Evolutionary conservation across 2,329 filamentous ascomycete genomes (phyloP), one percentile per base, ranked within the genome.

Genomic region (Venturia carpophila): DNA sequence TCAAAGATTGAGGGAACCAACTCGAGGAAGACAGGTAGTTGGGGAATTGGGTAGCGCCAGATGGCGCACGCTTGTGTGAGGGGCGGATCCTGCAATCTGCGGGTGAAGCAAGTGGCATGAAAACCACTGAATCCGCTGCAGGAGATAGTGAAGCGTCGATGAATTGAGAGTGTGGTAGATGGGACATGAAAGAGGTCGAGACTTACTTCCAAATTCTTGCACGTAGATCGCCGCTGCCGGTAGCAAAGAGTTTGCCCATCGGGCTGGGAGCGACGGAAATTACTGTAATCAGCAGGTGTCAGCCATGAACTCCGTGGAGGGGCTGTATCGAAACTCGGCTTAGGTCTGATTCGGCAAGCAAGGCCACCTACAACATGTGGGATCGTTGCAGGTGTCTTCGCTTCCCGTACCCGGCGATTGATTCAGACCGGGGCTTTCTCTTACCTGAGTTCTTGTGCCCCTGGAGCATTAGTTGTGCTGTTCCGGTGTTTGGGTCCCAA

Each of bases 241-340:
- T 99, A 49, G 94, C 94, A 74, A 99, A 99, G 74, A 91, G 88
- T 68, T 87, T 86, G 66, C 92, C 92, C 45, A 85, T 87, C 19
- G 94, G 94, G 76, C 92, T 96, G 27, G 94, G 94, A 1, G 94
- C 93, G 63, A 99, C 94, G 2, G 92, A 97, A 72, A 97, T 97
- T 71, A 99, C 94, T 86, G 70, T 64, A 67, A 52, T 10, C n/a
- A 43, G 52, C 61, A 66, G 67, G 37, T 65, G 62, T 60, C 34
- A 66, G 61, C 63, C 13, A 6, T 27, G 27, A 34, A 60, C 45
- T 63, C 43, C 2, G 30, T 34, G 30, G 30, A 19, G 1, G 30
- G 37, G 21, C 52, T 27, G 52, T n/a, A 13, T 15, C 13, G 24
- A 43, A 7, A 52, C 66, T 58, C 67, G 68, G 61, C 64, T 15